These are phyloP conservation scores for Amanita thiersii DNA, from an alignment of 768 basidiomycete genomes.

Conservation along the genomic window DNA sequence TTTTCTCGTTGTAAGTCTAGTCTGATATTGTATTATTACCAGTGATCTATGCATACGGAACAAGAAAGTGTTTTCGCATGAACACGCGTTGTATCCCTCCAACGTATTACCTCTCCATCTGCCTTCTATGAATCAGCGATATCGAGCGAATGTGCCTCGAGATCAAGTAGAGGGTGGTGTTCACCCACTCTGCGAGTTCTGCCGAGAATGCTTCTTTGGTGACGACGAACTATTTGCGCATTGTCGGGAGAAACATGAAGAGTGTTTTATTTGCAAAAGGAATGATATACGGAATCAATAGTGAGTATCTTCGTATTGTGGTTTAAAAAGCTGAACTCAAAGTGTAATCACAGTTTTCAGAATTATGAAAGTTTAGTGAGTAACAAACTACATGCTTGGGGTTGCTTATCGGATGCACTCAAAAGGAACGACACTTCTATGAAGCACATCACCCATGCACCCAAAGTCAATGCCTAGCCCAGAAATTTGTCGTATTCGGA, in stretches of 20 bases:
- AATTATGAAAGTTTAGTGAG: constrained; percentile 71
- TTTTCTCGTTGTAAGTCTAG: not conserved
- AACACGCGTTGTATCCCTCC: constrained; percentile 76
- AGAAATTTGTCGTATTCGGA: constrained; percentile 93
- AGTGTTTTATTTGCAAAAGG: constrained; percentile 91
- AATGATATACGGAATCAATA: constrained; percentile 77
- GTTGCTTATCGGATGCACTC: constrained; percentile 2
- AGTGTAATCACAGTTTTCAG: constrained; percentile 47
- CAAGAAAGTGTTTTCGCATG: constrained; percentile 95
- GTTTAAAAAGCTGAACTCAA: not conserved
- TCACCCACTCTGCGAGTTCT: constrained; percentile 83
- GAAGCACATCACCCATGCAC: constrained; percentile 72
- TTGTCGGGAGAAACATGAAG: constrained; percentile 91
- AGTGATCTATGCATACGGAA: constrained; percentile 83
- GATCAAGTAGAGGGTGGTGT: constrained; percentile 63
- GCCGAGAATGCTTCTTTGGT: constrained; percentile 88
- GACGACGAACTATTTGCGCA: constrained; percentile 91
- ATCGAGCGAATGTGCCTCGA: constrained; percentile 29
- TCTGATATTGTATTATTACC: not conserved
- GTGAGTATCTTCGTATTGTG: constrained; percentile 38
- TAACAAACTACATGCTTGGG: constrained; percentile 7
- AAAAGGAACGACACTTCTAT: constrained; percentile 69
- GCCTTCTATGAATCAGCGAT: constrained; percentile 52
- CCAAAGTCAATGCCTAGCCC: constrained; percentile 64
- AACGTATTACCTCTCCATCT: constrained; percentile 61